phyloP scores from a whole-genome alignment of 192 early-diverging fungal species.

The Polychytrium aggregatum region DNA sequence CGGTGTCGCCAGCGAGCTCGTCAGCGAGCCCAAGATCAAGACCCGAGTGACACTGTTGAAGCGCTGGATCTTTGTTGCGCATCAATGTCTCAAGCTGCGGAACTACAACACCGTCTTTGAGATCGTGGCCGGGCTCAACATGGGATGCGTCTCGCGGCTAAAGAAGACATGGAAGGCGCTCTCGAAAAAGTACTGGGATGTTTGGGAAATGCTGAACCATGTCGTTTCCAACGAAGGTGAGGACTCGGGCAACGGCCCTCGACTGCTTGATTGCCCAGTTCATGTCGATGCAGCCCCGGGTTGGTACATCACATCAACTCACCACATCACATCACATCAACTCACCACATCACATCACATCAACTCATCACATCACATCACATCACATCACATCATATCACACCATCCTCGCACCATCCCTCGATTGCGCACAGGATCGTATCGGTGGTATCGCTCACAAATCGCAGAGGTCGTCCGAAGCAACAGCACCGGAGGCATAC shows the following conservation, averaged over 20 bases:
- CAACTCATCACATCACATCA: no score
- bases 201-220: constrained; percentile 43
- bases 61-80: constrained; percentile 45
- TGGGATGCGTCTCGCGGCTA: constrained; percentile 59
- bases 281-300: no score
- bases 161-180: constrained; percentile 51
- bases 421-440: no score
- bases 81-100: constrained; percentile 39
- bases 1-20: constrained; percentile 40
- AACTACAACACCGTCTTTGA: constrained; percentile 67
- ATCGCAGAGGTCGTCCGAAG: constrained; percentile 4
- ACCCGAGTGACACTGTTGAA: constrained; percentile 32
- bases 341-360: no score
- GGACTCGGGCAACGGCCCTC: no score
- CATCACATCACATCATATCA: no score
- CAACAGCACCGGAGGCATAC: constrained; percentile 17
- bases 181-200: constrained; percentile 57
- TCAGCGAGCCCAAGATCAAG: constrained; percentile 20
- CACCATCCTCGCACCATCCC: no score
- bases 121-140: constrained; percentile 63
- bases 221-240: constrained; percentile 55
- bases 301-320: no score
- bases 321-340: no score
- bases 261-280: no score
- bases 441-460: constrained; percentile 25